phyloP scores from a whole-genome alignment of 2,329 filamentous ascomycete genomes.

The Akanthomyces dipterigenus region DNA sequence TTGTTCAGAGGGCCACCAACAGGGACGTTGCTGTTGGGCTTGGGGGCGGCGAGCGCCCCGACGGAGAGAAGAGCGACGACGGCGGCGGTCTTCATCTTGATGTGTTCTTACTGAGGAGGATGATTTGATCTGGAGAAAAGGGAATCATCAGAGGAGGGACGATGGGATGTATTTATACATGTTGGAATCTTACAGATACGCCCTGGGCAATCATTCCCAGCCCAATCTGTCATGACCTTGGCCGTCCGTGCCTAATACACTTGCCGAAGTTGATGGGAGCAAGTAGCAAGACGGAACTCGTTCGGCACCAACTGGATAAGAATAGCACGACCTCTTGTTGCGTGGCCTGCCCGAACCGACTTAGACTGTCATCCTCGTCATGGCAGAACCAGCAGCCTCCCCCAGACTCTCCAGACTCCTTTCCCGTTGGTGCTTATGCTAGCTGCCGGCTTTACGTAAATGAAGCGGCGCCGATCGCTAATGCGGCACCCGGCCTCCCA shows the following conservation, averaged over 20 bases:
- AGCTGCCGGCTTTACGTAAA: not conserved
- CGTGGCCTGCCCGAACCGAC: not conserved
- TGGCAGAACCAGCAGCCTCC: not conserved
- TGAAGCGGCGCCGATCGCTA: not conserved
- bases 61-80: not conserved
- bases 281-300: too few species aligned
- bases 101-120: not conserved
- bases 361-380: not conserved
- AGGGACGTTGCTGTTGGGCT: not conserved
- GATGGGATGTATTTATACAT: not conserved
- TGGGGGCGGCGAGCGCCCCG: not conserved
- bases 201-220: not conserved
- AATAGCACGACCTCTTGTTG: not conserved
- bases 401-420: not conserved
- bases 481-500: not conserved
- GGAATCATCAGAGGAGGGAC: not conserved
- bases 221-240: not conserved
- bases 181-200: not conserved
- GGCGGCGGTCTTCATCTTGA: conserved; percentile 2
- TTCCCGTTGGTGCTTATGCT: not conserved
- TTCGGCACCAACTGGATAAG: too few species aligned
- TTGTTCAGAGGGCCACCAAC: not conserved
- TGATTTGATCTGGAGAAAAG: not conserved
- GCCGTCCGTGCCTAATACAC: too few species aligned
- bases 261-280: too few species aligned